These are phyloP conservation scores for Globisporangium sylvaticum DNA, from an alignment of 352 stramenopile genomes.

Conservation along the genomic window DNA sequence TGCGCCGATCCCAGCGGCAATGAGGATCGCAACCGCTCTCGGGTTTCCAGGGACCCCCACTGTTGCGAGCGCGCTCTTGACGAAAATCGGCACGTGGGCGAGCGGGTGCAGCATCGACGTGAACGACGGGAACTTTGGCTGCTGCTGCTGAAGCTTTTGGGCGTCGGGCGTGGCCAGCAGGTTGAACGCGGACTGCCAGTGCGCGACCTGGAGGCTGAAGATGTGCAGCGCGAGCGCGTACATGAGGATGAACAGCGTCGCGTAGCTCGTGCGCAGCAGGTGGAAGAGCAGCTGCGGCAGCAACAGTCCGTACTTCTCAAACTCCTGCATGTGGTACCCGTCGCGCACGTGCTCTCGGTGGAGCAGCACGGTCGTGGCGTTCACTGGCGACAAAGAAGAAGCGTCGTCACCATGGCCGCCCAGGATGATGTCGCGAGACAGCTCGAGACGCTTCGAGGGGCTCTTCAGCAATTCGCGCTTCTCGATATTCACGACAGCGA, in stretches of 20 bases:
- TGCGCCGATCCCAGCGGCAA: not conserved
- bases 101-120: constrained; percentile 52
- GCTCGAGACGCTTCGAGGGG: constrained; percentile 33
- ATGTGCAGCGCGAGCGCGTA: constrained; percentile 64
- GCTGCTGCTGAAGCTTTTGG: constrained; percentile 14
- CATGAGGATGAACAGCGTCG: constrained; percentile 55
- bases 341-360: constrained; percentile 48
- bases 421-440: constrained; percentile 43
- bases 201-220: constrained; percentile 52
- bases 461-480: constrained; percentile 40
- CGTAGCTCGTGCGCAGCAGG: constrained; percentile 42
- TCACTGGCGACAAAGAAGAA: not conserved
- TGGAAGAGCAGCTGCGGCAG: constrained; percentile 48
- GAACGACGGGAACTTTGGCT: constrained; percentile 46
- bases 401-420: constrained; percentile 10
- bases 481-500: constrained; percentile 50
- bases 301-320: constrained; percentile 35
- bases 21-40: not conserved
- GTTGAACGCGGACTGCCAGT: constrained; percentile 68
- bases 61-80: constrained; percentile 13
- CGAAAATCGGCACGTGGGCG: constrained; percentile 32
- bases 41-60: constrained; percentile 1
- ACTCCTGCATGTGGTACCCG: constrained; percentile 51
- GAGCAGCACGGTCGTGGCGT: constrained; percentile 22
- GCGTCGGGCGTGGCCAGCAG: constrained; percentile 25